Percentiles rank a stretch among this genome's conserved stretches.
These are phyloP conservation scores for Coemansia sp. DNA, from an alignment of 192 early-diverging fungal genomes.

Conservation along the genomic window DNA sequence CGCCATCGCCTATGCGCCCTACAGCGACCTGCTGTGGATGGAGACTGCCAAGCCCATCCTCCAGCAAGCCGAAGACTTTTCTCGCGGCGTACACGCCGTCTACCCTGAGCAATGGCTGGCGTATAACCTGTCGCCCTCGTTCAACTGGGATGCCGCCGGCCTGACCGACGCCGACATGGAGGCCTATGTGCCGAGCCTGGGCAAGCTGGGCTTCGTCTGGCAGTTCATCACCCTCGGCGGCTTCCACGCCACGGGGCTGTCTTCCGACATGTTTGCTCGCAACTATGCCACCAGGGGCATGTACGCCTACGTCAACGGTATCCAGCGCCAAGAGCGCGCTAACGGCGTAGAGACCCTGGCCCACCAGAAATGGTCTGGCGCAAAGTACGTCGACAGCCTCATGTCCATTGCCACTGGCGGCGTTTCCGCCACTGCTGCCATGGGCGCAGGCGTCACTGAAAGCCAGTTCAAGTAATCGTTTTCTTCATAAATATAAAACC, in stretches of 20 bases:
- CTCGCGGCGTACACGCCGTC: slow-evolving; percentile 75
- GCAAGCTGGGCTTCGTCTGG: slow-evolving; percentile 93
- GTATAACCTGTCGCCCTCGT: slow-evolving; percentile 96
- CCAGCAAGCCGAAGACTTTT: slow-evolving; percentile 88
- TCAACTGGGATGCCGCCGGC: slow-evolving; percentile 98
- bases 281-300: slow-evolving; percentile 87
- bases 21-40: slow-evolving; percentile 95
- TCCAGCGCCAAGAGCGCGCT: slow-evolving; percentile 90
- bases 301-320: slow-evolving; percentile 89
- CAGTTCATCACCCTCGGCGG: slow-evolving; percentile 98
- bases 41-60: slow-evolving; percentile 96
- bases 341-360: slow-evolving; percentile 89
- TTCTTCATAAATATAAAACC: not conserved
- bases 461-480: slow-evolving; percentile 65
- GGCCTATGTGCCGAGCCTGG: slow-evolving; percentile 78
- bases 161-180: slow-evolving; percentile 90
- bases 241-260: slow-evolving; percentile 90
- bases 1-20: slow-evolving; percentile 80
- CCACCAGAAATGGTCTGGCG: slow-evolving; percentile 95
- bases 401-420: slow-evolving; percentile 94
- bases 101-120: slow-evolving; percentile 86
- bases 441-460: slow-evolving; percentile 93
- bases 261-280: slow-evolving; percentile 82
- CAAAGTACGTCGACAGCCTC: slow-evolving; percentile 84
- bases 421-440: slow-evolving; percentile 90